Conservation (phyloP, 768 basidiomycete species). For the Serendipita sp. region DNA sequence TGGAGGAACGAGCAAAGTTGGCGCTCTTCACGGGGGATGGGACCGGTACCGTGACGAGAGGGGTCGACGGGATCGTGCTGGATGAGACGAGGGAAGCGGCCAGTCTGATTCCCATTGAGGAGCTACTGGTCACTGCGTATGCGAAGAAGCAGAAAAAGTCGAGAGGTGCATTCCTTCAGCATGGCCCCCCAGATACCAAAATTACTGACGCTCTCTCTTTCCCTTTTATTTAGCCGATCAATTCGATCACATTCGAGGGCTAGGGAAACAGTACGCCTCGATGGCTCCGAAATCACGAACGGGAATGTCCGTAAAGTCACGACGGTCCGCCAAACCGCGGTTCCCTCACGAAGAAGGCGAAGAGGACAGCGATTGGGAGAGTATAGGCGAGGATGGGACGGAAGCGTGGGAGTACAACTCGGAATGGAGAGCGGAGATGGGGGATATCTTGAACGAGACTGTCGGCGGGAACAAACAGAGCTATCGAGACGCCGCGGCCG, state of each 20-base stretch:
- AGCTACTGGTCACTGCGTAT: neutral
- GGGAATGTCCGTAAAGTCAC: neutral
- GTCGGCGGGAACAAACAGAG: neutral
- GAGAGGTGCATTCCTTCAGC: neutral
- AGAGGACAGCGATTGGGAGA: neutral
- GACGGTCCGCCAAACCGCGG: neutral
- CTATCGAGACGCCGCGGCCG: neutral
- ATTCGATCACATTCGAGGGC: conserved; percentile 3
- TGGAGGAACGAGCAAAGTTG: neutral
- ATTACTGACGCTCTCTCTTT: neutral
- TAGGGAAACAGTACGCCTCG: neutral
- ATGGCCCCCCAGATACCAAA: neutral
- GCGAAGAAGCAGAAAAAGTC: conserved; percentile 1
- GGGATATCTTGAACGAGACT: conserved; percentile 1
- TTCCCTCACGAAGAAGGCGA: conserved; percentile 4
- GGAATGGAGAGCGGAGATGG: conserved; percentile 3
- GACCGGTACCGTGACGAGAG: neutral
- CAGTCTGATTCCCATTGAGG: neutral
- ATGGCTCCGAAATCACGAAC: neutral
- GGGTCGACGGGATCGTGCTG: neutral
- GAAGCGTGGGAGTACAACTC: conserved; percentile 3
- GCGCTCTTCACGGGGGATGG: neutral
- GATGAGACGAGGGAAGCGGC: conserved; percentile 5
- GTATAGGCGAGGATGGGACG: neutral
- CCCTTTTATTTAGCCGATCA: neutral